phyloP scores from a whole-genome alignment of 2,329 filamentous ascomycete species.

The Amesomyces nigricolor region DNA sequence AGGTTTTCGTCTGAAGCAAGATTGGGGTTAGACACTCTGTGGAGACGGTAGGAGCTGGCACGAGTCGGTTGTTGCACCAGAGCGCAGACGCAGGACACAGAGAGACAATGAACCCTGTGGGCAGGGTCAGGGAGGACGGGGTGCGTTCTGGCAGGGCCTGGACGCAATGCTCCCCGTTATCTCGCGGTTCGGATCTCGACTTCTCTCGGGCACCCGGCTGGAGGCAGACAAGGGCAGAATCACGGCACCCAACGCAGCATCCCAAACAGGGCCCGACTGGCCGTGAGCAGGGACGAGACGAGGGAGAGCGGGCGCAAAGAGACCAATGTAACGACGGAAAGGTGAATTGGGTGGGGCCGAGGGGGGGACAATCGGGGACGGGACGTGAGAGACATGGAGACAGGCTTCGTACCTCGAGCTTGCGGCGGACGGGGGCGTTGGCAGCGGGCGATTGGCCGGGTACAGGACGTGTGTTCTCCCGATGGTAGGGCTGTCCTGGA shows the following conservation, averaged over 20 bases:
- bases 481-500: conserved; percentile 45
- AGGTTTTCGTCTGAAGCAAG: conserved; percentile 36
- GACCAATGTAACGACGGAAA: background rate
- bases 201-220: conserved; percentile 1
- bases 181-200: background rate
- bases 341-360: background rate
- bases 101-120: background rate
- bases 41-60: conserved; percentile 29
- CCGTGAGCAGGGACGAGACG: background rate
- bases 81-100: conserved; percentile 21
- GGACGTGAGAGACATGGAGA: background rate
- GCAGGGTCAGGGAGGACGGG: background rate
- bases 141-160: background rate
- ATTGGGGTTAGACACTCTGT: conserved; percentile 30
- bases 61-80: conserved; percentile 29
- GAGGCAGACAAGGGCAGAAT: background rate
- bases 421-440: conserved; percentile 24
- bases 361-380: background rate
- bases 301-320: background rate
- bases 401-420: conserved; percentile 23
- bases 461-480: conserved; percentile 34
- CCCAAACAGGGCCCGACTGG: conserved; percentile 9
- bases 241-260: background rate
- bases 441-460: conserved; percentile 27
- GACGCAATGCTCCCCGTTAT: background rate